Percentiles rank a stretch among this genome's conserved stretches.
These are phyloP conservation scores for Penicillium chermesinum DNA, from an alignment of 495 filamentous ascomycete genomes.

Conservation along the genomic window DNA sequence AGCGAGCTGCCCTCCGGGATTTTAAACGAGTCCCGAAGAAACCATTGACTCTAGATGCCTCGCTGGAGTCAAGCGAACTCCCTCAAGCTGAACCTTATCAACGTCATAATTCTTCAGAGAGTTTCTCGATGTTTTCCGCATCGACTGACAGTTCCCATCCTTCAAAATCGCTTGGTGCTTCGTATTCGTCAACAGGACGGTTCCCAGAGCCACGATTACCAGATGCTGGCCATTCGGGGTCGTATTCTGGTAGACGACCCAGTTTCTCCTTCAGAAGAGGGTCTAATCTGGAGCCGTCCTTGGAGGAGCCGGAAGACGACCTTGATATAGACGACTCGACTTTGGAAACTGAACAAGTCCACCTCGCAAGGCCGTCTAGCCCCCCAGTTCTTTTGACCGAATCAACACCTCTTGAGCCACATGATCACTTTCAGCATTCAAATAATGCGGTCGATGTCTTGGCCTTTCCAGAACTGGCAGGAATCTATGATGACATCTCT, in stretches of 20 bases:
- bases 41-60: conserved; percentile 38
- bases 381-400: conserved; percentile 36
- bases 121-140: conserved; percentile 77
- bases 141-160: conserved; percentile 59
- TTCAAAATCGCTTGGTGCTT: conserved; percentile 40
- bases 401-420: conserved; percentile 27
- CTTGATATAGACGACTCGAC: conserved; percentile 20
- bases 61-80: conserved; percentile 28
- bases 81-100: conserved; percentile 39
- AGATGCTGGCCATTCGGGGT: conserved; percentile 15
- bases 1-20: conserved; percentile 42
- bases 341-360: conserved; percentile 20
- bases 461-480: conserved; percentile 10
- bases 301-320: conserved; percentile 19
- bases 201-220: conserved; percentile 11
- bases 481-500: conserved; percentile 19
- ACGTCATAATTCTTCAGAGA: conserved; percentile 73
- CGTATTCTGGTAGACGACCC: conserved; percentile 8
- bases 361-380: conserved; percentile 41
- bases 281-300: conserved; percentile 23
- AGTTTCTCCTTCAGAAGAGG: conserved; percentile 10
- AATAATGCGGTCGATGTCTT: not conserved
- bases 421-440: conserved; percentile 4
- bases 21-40: conserved; percentile 43
- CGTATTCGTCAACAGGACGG: conserved; percentile 32